Evolutionary conservation across 306 rosid species (phyloP).

Genomic region (Carpinus fangiana): DNA sequence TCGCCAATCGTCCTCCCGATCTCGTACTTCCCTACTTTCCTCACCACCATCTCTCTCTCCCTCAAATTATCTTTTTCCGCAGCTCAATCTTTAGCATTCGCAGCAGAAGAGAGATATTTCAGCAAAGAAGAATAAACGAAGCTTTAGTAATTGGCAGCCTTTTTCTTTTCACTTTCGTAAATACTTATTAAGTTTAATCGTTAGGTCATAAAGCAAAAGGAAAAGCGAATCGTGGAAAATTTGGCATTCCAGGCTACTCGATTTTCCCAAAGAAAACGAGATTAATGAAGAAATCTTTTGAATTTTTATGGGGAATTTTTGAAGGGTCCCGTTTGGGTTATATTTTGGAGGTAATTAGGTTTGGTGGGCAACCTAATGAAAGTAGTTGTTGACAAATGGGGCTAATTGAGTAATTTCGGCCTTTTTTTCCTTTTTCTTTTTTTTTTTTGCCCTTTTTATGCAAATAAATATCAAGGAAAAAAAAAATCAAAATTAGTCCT

Average conservation of each 20-base stretch:
- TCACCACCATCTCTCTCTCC: conserved; percentile 62
- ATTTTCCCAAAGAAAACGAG: neutral
- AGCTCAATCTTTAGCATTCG: conserved; percentile 41
- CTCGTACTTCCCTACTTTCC: conserved; percentile 90
- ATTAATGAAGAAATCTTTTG: neutral
- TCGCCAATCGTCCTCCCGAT: conserved; percentile 88
- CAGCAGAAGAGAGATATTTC: neutral
- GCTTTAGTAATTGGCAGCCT: conserved; percentile 7
- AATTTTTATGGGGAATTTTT: neutral
- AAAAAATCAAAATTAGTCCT: no score
- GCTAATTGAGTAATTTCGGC: neutral
- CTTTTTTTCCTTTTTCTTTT: no score
- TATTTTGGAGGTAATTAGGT: neutral
- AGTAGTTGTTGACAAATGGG: neutral
- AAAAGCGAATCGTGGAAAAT: neutral
- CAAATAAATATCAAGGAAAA: no score
- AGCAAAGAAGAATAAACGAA: neutral
- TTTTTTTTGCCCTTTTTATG: no score
- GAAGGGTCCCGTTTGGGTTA: neutral
- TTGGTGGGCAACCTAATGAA: neutral
- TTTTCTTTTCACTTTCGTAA: neutral
- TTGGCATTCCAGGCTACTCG: neutral
- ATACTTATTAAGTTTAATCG: conserved; percentile 10
- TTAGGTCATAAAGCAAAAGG: conserved; percentile 13
- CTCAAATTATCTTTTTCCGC: conserved; percentile 15